phyloP scores from a whole-genome alignment of 1,284 basidiomycete species.

The Trametes polyzona region DNA sequence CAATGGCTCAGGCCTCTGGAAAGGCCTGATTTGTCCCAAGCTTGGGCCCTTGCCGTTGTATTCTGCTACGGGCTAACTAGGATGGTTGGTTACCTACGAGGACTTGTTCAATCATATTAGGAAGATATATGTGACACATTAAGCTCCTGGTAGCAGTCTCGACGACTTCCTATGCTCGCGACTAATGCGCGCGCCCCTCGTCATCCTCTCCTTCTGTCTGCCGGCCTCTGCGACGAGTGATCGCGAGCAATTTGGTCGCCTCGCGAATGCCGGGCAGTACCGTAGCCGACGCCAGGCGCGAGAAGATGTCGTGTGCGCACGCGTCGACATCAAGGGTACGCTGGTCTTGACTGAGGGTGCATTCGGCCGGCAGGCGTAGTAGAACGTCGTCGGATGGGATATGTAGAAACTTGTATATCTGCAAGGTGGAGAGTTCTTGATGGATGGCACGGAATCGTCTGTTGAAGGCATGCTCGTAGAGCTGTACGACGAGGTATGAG shows the following conservation, averaged over 20 bases:
- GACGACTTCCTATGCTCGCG: no score
- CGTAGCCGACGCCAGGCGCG: neutral
- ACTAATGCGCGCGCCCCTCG: no score
- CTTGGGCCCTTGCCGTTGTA: no score
- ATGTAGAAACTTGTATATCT: neutral
- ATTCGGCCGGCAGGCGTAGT: neutral
- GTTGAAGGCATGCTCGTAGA: neutral
- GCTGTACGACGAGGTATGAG: slow-evolving; percentile 1
- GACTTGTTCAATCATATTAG: no score
- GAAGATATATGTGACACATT: no score
- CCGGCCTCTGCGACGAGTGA: no score
- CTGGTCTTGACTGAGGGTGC: neutral
- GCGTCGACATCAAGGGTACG: neutral
- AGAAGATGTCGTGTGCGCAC: neutral
- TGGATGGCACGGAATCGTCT: neutral
- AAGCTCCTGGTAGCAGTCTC: no score
- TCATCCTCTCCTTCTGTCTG: no score
- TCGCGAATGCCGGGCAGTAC: neutral
- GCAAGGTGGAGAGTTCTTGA: neutral
- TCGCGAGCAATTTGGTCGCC: neutral
- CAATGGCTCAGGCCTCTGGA: neutral
- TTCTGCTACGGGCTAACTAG: neutral
- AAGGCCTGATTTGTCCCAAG: neutral
- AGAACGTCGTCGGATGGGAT: neutral
- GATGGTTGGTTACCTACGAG: no score